Conservation (phyloP, 2,329 filamentous ascomycete species). For the Alternaria triticina region DNA sequence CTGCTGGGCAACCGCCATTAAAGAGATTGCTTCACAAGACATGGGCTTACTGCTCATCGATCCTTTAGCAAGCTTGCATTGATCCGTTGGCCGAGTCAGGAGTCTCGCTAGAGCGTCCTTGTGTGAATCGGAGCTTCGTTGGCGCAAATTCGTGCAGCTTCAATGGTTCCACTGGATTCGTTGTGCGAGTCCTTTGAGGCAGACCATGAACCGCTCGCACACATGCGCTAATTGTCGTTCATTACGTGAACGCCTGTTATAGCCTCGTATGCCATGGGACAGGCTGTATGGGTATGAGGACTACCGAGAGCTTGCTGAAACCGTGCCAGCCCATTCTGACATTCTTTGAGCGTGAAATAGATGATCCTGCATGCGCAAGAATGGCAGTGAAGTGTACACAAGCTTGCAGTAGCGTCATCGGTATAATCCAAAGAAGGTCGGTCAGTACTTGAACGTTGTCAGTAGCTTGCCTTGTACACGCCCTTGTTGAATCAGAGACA, state of each 20-base stretch:
- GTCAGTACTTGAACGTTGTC: background rate
- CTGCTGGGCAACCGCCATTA: background rate
- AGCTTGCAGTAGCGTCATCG: background rate
- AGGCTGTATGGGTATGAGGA: background rate
- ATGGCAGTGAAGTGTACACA: background rate
- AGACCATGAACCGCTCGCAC: constrained; percentile 11
- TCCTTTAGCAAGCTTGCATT: background rate
- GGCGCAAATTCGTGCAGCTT: constrained; percentile 31
- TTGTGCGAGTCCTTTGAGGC: constrained; percentile 36
- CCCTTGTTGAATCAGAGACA: background rate
- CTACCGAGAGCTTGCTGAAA: background rate
- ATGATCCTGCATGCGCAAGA: background rate
- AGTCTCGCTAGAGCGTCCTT: background rate
- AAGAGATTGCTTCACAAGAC: background rate
- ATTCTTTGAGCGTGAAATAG: background rate
- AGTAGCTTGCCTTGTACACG: background rate
- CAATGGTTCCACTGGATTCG: constrained; percentile 39
- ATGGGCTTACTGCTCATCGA: background rate
- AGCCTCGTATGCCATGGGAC: constrained; percentile 2
- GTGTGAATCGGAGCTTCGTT: constrained; percentile 17
- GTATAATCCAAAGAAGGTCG: background rate
- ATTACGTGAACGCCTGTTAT: constrained; percentile 6
- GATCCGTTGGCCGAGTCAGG: constrained; percentile 8
- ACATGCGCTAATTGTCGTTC: constrained; percentile 6
- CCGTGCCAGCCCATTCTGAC: background rate